Base-by-base conservation (phyloP, 2,329 filamentous ascomycete genomes). In the Fusarium udum region DNA sequence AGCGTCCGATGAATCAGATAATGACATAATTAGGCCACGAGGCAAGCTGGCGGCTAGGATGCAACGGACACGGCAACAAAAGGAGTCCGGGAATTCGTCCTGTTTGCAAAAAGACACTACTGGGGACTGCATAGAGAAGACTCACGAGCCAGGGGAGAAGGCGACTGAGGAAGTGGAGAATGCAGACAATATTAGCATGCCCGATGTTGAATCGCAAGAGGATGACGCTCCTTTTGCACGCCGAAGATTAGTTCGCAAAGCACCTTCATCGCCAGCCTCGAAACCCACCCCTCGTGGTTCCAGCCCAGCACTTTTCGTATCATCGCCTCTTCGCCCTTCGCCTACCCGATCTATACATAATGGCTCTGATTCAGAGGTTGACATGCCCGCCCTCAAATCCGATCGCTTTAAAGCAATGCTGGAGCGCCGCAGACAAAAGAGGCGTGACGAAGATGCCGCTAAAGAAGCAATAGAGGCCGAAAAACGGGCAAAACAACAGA, bases 371-470 rank as follows among this genome's bases (percentile, higher is more conserved):
- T 84, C 82, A 6, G 87, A 89, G 28, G 82, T 83, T 15, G 86
- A 88, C 12, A 65, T 89, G 2, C 85, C 88, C 11, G 70, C 82
- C 16, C 71, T 82, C 61, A 84, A 87, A 68, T 88, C 90, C 55
- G 85, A 88, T 45, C 89, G 92, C 10, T 91, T 97, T 77, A 85
- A 90, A 69, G 92, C 92, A 13, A 88, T 97, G 0, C 88, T 96
- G 16, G 90, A 90, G 51, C 89, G 90, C 76, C 96, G 95, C 78
- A 89, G 91, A 56, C 87, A 91, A 70, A 92, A 96, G 78, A 88
- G 92, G 13, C 83, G 91, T 40, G 92, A 89, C 8, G 90, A 87
- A 58, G 92, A 96, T 76, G 89, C 88, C 26, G 87, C 87, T 69
- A 85, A 88, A 66, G 86, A 86, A 59, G 84, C 83, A 39, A 85